A percentile compares a stretch with the other conserved stretches of the same genome.
Evolutionary conservation across 139 green algal genomes (phyloP).

Genomic region (Spirogloea muscicola): DNA sequence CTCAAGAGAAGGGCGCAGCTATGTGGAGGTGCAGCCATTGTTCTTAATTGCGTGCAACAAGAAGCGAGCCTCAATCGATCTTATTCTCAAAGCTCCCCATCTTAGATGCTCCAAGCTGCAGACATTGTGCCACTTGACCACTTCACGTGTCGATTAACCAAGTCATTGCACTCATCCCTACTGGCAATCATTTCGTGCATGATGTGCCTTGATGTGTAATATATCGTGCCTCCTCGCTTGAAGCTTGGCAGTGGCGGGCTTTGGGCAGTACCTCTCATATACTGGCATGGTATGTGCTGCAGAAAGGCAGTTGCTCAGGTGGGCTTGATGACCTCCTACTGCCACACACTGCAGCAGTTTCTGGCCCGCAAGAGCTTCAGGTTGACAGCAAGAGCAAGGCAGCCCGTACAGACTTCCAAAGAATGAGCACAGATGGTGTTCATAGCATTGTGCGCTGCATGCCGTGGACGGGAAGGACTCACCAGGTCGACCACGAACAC

Average conservation of each 20-base stretch:
- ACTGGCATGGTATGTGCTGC: not conserved
- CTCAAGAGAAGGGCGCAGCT: not conserved
- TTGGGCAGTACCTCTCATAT: no score
- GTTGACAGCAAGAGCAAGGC: slow-evolving; percentile 19
- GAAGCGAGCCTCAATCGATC: no score
- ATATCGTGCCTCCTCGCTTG: not conserved
- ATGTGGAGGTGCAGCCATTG: slow-evolving; percentile 5
- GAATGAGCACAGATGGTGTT: slow-evolving; percentile 51
- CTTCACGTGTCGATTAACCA: no score
- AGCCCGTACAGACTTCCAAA: slow-evolving; percentile 15
- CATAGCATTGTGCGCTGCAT: slow-evolving; percentile 69
- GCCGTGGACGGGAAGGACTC: slow-evolving; percentile 62
- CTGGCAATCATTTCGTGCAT: not conserved
- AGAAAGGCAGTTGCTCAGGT: not conserved
- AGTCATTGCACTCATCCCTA: no score
- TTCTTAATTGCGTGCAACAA: no score
- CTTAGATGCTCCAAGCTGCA: no score
- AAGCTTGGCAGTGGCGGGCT: not conserved
- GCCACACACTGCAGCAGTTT: not conserved
- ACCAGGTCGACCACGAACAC: slow-evolving; percentile 68
- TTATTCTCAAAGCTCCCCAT: no score
- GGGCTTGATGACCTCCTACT: not conserved
- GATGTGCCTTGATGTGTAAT: not conserved
- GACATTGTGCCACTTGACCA: no score
- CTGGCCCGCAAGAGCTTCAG: not conserved